Evolutionary conservation across 805 yeast species (phyloP).

Genomic region (Metschnikowia lunata): DNA sequence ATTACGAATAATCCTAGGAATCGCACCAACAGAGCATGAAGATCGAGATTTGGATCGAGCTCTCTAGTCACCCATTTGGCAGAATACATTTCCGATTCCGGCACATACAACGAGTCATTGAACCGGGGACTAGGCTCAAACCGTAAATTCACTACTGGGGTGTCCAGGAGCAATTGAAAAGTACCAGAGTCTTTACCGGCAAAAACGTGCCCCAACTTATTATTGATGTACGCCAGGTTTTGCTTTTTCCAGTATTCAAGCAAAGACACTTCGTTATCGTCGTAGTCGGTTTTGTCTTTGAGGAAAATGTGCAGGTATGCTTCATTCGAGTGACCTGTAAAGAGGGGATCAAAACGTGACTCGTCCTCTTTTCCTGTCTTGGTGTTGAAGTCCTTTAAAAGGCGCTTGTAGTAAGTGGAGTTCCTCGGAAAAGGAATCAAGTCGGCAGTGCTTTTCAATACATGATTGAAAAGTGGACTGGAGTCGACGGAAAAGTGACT

Average conservation of each 20-base stretch:
- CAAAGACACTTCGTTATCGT: constrained; percentile 24
- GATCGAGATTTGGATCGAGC: constrained; percentile 22
- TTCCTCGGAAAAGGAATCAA: constrained; percentile 30
- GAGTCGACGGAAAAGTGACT: constrained; percentile 31
- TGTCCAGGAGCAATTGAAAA: constrained; percentile 28
- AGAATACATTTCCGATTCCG: constrained; percentile 33
- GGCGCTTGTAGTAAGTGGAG: constrained; percentile 18
- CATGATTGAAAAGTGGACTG: constrained; percentile 33
- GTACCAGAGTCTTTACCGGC: constrained; percentile 24
- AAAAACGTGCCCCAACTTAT: constrained; percentile 26
- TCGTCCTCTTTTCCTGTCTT: not conserved
- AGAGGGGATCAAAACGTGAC: too few species aligned
- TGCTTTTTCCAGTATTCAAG: constrained; percentile 35
- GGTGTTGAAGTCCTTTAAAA: constrained; percentile 10
- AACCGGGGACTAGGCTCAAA: constrained; percentile 28
- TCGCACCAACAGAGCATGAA: constrained; percentile 35
- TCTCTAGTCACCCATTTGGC: constrained; percentile 28
- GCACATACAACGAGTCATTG: constrained; percentile 27
- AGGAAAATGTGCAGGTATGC: constrained; percentile 10
- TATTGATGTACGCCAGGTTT: constrained; percentile 28
- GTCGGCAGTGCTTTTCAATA: constrained; percentile 26
- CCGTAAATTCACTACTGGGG: constrained; percentile 32
- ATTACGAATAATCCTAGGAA: constrained; percentile 34
- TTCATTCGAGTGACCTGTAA: not conserved
- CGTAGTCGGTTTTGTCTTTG: constrained; percentile 16